A percentile compares a stretch with the other conserved stretches of the same genome.
phyloP scores from a whole-genome alignment of 2,329 filamentous ascomycete species.

The Xylariaceae sp. region DNA sequence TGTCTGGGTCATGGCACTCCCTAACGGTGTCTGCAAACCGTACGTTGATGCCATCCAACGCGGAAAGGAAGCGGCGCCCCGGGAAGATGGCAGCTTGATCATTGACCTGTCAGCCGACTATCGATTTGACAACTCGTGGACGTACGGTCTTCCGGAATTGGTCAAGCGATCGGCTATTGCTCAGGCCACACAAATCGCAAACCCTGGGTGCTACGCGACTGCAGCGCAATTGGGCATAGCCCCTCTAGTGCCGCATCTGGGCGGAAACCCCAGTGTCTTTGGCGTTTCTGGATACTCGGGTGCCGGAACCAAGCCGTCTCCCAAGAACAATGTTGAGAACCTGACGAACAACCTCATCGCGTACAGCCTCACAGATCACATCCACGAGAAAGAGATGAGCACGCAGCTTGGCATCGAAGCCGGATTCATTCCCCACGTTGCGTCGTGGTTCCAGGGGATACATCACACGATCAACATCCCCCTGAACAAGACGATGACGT shows the following conservation, averaged over 20 bases:
- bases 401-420: slow-evolving; percentile 68
- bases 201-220: slow-evolving; percentile 94
- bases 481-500: slow-evolving; percentile 78
- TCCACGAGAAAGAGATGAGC: slow-evolving; percentile 90
- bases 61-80: background rate
- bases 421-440: slow-evolving; percentile 79
- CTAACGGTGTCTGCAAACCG: slow-evolving; percentile 90
- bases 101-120: slow-evolving; percentile 97
- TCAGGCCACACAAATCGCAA: slow-evolving; percentile 75
- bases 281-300: slow-evolving; percentile 93
- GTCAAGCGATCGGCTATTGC: slow-evolving; percentile 72
- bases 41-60: slow-evolving; percentile 69
- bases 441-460: slow-evolving; percentile 96
- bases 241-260: slow-evolving; percentile 71
- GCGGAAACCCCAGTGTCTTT: slow-evolving; percentile 76
- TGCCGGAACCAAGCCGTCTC: slow-evolving; percentile 87
- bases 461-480: slow-evolving; percentile 88
- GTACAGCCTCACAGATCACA: slow-evolving; percentile 87
- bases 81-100: slow-evolving; percentile 61
- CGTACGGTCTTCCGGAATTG: slow-evolving; percentile 86
- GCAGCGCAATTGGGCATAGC: slow-evolving; percentile 86
- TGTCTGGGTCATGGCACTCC: slow-evolving; percentile 96
- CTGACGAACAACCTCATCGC: slow-evolving; percentile 85
- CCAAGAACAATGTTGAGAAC: slow-evolving; percentile 85
- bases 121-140: slow-evolving; percentile 80